Evolutionary conservation across 768 basidiomycete species (phyloP).

Genomic region (Trametes cingulata): DNA sequence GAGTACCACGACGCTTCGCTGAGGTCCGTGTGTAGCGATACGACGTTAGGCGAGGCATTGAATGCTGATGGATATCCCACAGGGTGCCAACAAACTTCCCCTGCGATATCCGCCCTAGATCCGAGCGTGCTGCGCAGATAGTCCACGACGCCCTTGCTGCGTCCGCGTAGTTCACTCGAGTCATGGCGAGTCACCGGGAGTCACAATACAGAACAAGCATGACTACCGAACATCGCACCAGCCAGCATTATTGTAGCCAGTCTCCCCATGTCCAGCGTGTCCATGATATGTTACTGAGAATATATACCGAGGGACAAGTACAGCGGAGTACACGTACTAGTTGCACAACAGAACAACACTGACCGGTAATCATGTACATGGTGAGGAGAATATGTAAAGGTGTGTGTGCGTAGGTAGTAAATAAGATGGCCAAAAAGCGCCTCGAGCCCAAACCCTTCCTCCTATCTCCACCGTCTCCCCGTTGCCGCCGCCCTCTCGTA

Average conservation of each 20-base stretch:
- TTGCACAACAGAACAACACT: slow-evolving; percentile 18
- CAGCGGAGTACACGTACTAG: slow-evolving; percentile 16
- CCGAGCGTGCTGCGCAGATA: slow-evolving; percentile 31
- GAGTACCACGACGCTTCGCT: neutral
- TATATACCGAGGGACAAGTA: slow-evolving; percentile 10
- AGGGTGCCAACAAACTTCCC: slow-evolving; percentile 49
- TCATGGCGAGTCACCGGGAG: too few species aligned
- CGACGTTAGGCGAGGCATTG: neutral
- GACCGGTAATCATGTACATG: slow-evolving; percentile 15
- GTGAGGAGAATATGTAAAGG: neutral
- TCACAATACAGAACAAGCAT: too few species aligned
- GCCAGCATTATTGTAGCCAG: too few species aligned
- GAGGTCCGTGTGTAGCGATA: too few species aligned
- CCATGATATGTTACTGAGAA: neutral
- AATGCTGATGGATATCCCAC: too few species aligned
- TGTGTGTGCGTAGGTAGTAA: slow-evolving; percentile 4
- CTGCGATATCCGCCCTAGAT: slow-evolving; percentile 51
- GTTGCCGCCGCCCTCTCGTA: neutral
- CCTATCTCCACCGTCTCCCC: neutral
- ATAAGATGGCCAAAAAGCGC: neutral
- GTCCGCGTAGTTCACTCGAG: neutral
- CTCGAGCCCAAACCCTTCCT: neutral
- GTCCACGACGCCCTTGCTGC: slow-evolving; percentile 5
- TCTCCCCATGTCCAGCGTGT: too few species aligned
- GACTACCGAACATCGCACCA: too few species aligned